Conservation (phyloP, 208 protist species). For the Tritrichomonas foetus region DNA sequence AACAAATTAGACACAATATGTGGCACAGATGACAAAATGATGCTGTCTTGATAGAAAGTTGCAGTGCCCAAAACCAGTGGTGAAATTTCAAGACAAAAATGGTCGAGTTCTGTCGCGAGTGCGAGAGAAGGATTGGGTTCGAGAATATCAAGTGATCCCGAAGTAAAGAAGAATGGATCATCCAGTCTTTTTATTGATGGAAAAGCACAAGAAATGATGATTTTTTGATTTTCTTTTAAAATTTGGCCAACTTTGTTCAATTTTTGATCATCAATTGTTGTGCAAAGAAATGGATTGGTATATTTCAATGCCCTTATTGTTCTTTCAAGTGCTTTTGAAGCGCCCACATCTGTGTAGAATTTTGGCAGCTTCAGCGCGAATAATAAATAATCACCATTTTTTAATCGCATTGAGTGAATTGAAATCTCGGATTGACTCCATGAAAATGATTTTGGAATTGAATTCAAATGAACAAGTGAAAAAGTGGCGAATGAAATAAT, state of each 20-base stretch:
- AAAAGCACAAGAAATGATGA: background rate
- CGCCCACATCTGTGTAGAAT: background rate
- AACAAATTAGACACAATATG: background rate
- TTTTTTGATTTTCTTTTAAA: background rate
- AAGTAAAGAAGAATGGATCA: background rate
- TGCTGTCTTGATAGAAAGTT: background rate
- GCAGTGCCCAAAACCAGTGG: background rate
- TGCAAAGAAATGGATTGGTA: background rate
- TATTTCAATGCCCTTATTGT: background rate
- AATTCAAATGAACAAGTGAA: background rate
- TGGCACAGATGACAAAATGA: background rate
- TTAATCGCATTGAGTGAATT: background rate
- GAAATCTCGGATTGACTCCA: background rate
- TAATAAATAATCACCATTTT: background rate
- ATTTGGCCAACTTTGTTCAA: background rate
- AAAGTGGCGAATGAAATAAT: background rate
- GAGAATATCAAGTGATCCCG: background rate
- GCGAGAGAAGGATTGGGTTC: background rate
- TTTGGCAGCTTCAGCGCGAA: background rate
- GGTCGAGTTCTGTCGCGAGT: background rate
- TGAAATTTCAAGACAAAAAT: background rate
- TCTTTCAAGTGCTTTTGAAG: background rate
- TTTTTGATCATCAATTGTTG: background rate
- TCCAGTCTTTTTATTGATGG: background rate
- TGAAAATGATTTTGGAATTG: background rate